Evolutionary conservation across 176 grass and related monocot genomes (phyloP).

Genomic region (Pontederia paniculata): DNA sequence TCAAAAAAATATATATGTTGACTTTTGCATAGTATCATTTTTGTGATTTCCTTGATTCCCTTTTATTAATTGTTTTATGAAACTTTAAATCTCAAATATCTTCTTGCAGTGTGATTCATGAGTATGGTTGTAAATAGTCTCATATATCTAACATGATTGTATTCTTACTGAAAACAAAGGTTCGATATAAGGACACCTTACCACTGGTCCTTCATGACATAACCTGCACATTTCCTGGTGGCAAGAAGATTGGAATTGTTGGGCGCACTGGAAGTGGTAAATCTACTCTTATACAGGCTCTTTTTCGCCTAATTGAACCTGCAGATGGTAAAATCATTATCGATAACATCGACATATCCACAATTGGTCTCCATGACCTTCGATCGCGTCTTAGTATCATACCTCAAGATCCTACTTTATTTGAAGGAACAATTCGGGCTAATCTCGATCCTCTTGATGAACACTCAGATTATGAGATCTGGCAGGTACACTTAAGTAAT

Average conservation of each 20-base stretch:
- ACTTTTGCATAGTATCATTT: no score
- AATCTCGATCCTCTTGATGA: constrained; percentile 94
- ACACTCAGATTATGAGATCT: constrained; percentile 64
- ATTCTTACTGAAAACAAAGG: constrained; percentile 23
- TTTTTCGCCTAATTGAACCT: constrained; percentile 93
- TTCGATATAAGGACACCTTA: constrained; percentile 86
- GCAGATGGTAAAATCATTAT: constrained; percentile 62
- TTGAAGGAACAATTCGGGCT: constrained; percentile 85
- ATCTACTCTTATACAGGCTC: constrained; percentile 97
- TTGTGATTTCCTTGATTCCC: no score
- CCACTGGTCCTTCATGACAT: constrained; percentile 75
- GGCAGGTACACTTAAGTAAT: constrained; percentile 46
- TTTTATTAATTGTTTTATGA: no score
- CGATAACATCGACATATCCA: constrained; percentile 59
- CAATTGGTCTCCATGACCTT: constrained; percentile 88
- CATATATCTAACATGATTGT: neutral
- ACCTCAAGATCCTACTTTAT: constrained; percentile 90
- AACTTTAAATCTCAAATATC: neutral
- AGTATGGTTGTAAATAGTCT: neutral
- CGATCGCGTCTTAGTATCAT: constrained; percentile 84
- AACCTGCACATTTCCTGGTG: constrained; percentile 72
- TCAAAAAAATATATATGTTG: no score
- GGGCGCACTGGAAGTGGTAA: constrained; percentile 98
- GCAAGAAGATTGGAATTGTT: constrained; percentile 92
- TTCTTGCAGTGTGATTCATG: constrained; percentile 1